Evolutionary conservation across 441 rosid genomes (phyloP), one percentile per base, ranked within the genome.

Genomic region (Flueggea neowawraea): DNA sequence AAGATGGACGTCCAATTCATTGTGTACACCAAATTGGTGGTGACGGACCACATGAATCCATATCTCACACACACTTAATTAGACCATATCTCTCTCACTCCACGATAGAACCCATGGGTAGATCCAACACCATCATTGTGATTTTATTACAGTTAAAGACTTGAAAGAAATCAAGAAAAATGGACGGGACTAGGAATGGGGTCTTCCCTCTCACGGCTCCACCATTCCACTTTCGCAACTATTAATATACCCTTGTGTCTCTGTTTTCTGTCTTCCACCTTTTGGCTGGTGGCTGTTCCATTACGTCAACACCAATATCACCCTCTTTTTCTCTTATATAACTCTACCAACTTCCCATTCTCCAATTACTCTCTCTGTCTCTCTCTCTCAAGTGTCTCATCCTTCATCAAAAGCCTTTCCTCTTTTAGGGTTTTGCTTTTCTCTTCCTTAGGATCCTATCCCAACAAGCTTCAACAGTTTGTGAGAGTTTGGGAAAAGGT

Each of bases 181-280:
- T 69, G 80, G 84, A 74, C 58, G 86, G 81, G 81, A 77, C 80
- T 54, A 61, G 63, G 69, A 79, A 74, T 78, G 75, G 75, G 73
- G 75, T 70, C 62, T 14, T 49, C 69, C 68, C 55, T 56, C 68
- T 10, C 58, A 54, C 44, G 77, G 79, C 66, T 4, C 79, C 78
- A 72, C 71, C 74, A 49, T 68, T 31, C 73, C 73, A 44, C 66
- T 31, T 51, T 54, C 48, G n/a, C 15, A 22, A 22, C 28, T 22
- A 22, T 22, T 22, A 22, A 15, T 32, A n/a, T n/a, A 5, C n/a
- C 5, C n/a, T 47, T 47, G 50, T 47, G 50, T 47, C n/a, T 47
- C 4, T 47, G 50, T 47, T 11, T 15, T 54, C 36, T 52, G 45
- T 13, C 28, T 22, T 22, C 28, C 28, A 22, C 74, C 62, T 78